Evolutionary conservation across 2,329 filamentous ascomycete species (phyloP), one percentile per base, ranked within the genome.

Genomic region (Plectosphaerella plurivora): DNA sequence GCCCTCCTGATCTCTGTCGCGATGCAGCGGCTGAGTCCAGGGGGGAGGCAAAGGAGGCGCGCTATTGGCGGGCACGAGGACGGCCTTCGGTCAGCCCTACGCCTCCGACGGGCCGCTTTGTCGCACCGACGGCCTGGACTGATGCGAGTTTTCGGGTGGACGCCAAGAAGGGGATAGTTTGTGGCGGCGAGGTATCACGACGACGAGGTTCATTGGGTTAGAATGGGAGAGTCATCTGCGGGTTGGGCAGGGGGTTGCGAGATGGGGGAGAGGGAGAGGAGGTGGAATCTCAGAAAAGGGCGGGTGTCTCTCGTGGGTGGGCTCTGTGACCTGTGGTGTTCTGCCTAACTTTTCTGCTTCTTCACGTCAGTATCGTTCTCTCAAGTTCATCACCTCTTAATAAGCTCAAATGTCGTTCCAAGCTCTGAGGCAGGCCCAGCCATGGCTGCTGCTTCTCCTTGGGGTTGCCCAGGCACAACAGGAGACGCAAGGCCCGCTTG

Each of bases 401-500:
- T 15, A 4, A 5, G n/a, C 7, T 16, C 14, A 7, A 18, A 39
- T 39, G 16, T 39, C 37, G 37, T 14, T 39, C 37, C 15, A 14
- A 15, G 2, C n/a, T 14, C 15, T 14, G 14, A 39, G 15, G 37
- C 37, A 15, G 10, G 4, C 37, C 16, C 16, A 12, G 37, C 37
- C 28, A 9, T 33, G 28, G 28, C 24, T 33, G 45, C 11, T n/a
- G 25, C 16, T 25, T 11, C 33, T 41, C 5, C 28, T 36, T 15
- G n/a, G 33, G 3, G 18, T 28, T 6, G 16, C 35, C 6, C 12
- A 12, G 36, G 49, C 22, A 7, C 44, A 54, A 45, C 58, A 16
- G 60, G 25, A 46, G 14, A 53, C 55, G n/a, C 33, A 44, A 8
- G 54, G 56, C 14, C 50, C 55, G 12, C 52, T 56, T 20, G 52